Conservation (phyloP, 345 rosid species). For the Rubroshorea leprosula region DNA sequence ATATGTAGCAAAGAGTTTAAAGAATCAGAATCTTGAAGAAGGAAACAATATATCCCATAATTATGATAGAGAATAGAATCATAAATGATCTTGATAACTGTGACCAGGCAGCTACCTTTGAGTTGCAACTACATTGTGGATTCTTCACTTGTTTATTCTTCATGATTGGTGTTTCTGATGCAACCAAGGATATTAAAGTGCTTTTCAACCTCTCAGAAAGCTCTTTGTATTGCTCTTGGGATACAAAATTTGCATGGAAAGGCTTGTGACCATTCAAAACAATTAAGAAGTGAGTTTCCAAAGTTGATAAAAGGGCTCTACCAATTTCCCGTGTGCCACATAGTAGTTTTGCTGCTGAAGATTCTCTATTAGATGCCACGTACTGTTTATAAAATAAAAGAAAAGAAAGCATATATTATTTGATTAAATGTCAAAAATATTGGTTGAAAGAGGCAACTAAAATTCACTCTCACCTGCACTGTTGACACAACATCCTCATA, state of each 20-base stretch:
- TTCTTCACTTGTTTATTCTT: conserved; percentile 30
- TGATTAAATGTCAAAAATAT: background rate
- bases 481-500: conserved; percentile 40
- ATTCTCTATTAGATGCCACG: conserved; percentile 36
- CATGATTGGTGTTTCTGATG: conserved; percentile 29
- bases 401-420: background rate
- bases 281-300: conserved; percentile 44
- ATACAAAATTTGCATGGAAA: conserved; percentile 18
- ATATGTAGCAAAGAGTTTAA: conserved; percentile 19
- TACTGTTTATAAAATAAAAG: conserved; percentile 29
- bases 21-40: conserved; percentile 27
- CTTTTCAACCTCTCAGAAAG: conserved; percentile 42
- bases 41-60: conserved; percentile 43
- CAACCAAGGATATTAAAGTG: conserved; percentile 31
- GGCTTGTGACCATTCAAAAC: conserved; percentile 24
- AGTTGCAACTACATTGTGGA: conserved; percentile 26
- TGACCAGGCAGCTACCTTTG: conserved; percentile 80
- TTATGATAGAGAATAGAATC: conserved; percentile 32
- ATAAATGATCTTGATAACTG: conserved; percentile 41
- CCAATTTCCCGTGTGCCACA: conserved; percentile 48
- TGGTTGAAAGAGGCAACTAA: conserved; percentile 2
- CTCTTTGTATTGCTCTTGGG: conserved; percentile 43
- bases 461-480: conserved; percentile 48
- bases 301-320: conserved; percentile 47
- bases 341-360: conserved; percentile 49